phyloP scores from a whole-genome alignment of 1,284 basidiomycete species.

The Malassezia nana region DNA sequence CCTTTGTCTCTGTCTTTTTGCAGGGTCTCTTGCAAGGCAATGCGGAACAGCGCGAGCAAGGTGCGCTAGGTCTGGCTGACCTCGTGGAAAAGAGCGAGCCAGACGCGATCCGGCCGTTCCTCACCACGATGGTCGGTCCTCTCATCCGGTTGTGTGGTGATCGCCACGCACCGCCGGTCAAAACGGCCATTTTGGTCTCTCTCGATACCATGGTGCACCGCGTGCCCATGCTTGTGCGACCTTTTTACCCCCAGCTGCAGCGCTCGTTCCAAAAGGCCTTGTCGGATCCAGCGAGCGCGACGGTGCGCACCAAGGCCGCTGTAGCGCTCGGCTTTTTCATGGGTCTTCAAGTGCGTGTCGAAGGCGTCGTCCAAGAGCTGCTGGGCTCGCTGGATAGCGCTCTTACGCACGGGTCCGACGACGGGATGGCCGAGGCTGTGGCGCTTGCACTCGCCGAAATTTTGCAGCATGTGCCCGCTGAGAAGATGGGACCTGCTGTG shows the following conservation, averaged over 20 bases:
- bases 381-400: constrained; percentile 52
- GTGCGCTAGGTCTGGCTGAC: constrained; percentile 86
- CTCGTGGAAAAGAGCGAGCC: constrained; percentile 83
- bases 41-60: constrained; percentile 64
- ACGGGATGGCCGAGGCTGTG: constrained; percentile 57
- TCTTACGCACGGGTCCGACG: constrained; percentile 50
- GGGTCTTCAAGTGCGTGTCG: constrained; percentile 55
- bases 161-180: constrained; percentile 43
- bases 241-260: constrained; percentile 96
- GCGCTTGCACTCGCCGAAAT: constrained; percentile 69
- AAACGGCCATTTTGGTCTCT: constrained; percentile 39
- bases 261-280: constrained; percentile 92
- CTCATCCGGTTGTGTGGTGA: constrained; percentile 58
- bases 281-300: constrained; percentile 66
- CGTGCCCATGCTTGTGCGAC: constrained; percentile 82
- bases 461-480: constrained; percentile 58
- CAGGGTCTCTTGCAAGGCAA: constrained; percentile 58
- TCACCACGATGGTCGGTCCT: constrained; percentile 90
- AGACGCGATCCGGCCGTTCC: constrained; percentile 83
- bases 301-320: constrained; percentile 71
- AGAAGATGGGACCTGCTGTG: constrained; percentile 68
- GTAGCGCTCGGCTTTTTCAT: constrained; percentile 82
- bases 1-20: constrained; percentile 77
- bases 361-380: constrained; percentile 74
- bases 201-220: constrained; percentile 40